These are phyloP conservation scores for Coniophora puteana DNA, from an alignment of 1,284 basidiomycete species.

Conservation along the genomic window DNA sequence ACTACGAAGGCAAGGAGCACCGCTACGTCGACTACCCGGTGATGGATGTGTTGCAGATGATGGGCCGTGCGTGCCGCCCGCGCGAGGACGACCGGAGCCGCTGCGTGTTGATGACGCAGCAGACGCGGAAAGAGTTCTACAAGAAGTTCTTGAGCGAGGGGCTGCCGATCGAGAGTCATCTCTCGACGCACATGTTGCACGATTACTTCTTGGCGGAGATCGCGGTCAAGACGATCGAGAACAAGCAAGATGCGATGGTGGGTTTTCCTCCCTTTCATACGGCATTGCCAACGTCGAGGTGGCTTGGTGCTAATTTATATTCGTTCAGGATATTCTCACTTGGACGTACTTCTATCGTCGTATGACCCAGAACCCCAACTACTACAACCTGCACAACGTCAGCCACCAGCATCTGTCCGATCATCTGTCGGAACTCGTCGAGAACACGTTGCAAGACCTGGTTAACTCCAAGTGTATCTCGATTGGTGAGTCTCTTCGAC, in stretches of 20 bases:
- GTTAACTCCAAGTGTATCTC: conserved; percentile 94
- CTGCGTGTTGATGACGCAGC: conserved; percentile 95
- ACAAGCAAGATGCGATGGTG: conserved; percentile 93
- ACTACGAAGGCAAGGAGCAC: conserved; percentile 93
- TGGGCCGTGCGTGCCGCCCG: conserved; percentile 93
- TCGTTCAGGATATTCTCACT: conserved; percentile 77
- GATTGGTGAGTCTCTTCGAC: conserved; percentile 57
- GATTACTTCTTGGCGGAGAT: conserved; percentile 99
- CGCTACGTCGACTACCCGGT: conserved; percentile 98
- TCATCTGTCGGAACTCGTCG: conserved; percentile 94
- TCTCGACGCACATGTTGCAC: conserved; percentile 84
- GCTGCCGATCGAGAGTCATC: conserved; percentile 94
- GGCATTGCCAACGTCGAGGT: no score
- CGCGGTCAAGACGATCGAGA: conserved; percentile 97
- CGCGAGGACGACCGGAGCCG: conserved; percentile 82
- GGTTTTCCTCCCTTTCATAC: not conserved
- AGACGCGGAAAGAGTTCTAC: conserved; percentile 96
- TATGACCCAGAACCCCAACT: conserved; percentile 94
- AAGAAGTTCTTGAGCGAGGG: conserved; percentile 98
- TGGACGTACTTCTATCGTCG: conserved; percentile 97
- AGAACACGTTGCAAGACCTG: conserved; percentile 88
- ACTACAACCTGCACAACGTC: conserved; percentile 93
- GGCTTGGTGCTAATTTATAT: conserved; percentile 10
- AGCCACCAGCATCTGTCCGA: conserved; percentile 92
- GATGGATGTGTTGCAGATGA: conserved; percentile 98